phyloP scores from a whole-genome alignment of 1,284 basidiomycete genomes.

The Lentinula novae-zelandiae region DNA sequence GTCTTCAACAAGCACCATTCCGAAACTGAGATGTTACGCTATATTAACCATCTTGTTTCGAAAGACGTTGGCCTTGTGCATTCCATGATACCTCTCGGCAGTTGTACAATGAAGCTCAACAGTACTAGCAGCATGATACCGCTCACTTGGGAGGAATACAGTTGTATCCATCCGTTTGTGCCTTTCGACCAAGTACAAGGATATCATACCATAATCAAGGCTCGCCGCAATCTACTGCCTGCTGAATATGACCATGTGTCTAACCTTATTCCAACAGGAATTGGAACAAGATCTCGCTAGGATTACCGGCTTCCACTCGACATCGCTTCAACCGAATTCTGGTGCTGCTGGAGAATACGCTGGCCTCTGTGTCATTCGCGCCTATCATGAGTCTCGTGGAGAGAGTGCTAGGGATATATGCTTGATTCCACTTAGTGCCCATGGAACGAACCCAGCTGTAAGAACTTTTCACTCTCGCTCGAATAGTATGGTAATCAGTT shows the following conservation, averaged over 20 bases:
- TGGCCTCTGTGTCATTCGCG: constrained; percentile 89
- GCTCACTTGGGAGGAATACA: constrained; percentile 91
- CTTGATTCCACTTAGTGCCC: constrained; percentile 92
- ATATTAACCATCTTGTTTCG: constrained; percentile 89
- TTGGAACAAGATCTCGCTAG: constrained; percentile 88
- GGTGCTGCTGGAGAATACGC: constrained; percentile 97
- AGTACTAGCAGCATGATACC: constrained; percentile 97
- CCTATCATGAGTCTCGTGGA: constrained; percentile 89
- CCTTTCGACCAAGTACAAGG: constrained; percentile 89
- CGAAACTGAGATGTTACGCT: constrained; percentile 97
- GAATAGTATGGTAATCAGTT: constrained; percentile 3
- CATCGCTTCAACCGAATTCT: constrained; percentile 96
- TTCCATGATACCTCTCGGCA: constrained; percentile 96
- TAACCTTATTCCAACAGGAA: constrained; percentile 47
- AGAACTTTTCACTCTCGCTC: constrained; percentile 25
- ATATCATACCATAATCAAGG: constrained; percentile 81
- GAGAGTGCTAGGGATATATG: constrained; percentile 89
- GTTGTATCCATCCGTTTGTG: constrained; percentile 88
- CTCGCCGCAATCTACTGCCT: constrained; percentile 21
- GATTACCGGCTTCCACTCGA: constrained; percentile 93
- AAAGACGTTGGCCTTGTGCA: constrained; percentile 96
- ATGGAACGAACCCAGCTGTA: constrained; percentile 93
- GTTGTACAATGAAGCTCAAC: constrained; percentile 97
- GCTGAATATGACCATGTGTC: not conserved
- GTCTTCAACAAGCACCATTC: constrained; percentile 96